These are phyloP conservation scores for Monilinia fructigena DNA, from an alignment of 2,329 filamentous ascomycete species.

Conservation along the genomic window DNA sequence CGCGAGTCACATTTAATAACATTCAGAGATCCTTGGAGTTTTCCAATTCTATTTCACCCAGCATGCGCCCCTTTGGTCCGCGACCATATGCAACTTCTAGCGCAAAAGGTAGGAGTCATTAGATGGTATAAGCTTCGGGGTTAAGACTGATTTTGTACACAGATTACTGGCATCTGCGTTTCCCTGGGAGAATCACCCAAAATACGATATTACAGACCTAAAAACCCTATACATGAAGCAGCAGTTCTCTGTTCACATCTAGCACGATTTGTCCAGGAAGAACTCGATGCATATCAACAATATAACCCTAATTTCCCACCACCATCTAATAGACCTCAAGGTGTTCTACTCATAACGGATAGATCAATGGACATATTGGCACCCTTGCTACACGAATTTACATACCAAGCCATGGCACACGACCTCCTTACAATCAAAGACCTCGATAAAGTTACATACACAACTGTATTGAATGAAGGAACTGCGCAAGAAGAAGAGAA, in stretches of 20 bases:
- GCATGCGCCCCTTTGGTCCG: slow-evolving; percentile 81
- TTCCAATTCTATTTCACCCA: slow-evolving; percentile 88
- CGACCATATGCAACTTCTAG: slow-evolving; percentile 77
- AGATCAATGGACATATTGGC: slow-evolving; percentile 89
- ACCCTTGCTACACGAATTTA: slow-evolving; percentile 91
- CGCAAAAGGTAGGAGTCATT: slow-evolving; percentile 70
- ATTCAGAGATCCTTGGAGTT: slow-evolving; percentile 94
- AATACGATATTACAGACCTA: slow-evolving; percentile 85
- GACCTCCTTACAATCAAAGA: slow-evolving; percentile 88
- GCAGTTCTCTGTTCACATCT: slow-evolving; percentile 83
- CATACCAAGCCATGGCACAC: slow-evolving; percentile 97
- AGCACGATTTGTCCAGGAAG: slow-evolving; percentile 86
- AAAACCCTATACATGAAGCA: slow-evolving; percentile 76
- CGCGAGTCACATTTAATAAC: slow-evolving; percentile 88
- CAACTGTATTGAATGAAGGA: slow-evolving; percentile 75
- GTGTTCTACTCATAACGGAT: slow-evolving; percentile 82
- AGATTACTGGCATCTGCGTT: slow-evolving; percentile 86
- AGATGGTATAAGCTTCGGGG: not conserved
- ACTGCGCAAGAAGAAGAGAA: slow-evolving; percentile 70
- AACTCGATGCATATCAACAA: slow-evolving; percentile 85
- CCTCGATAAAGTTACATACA: slow-evolving; percentile 82
- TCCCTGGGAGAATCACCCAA: slow-evolving; percentile 91
- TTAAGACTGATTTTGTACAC: slow-evolving; percentile 29
- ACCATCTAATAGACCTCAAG: slow-evolving; percentile 72
- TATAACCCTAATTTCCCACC: slow-evolving; percentile 84